A percentile compares a stretch with the other conserved stretches of the same genome.
phyloP scores from a whole-genome alignment of 495 filamentous ascomycete species.

The Trichocladium uniseriatum region DNA sequence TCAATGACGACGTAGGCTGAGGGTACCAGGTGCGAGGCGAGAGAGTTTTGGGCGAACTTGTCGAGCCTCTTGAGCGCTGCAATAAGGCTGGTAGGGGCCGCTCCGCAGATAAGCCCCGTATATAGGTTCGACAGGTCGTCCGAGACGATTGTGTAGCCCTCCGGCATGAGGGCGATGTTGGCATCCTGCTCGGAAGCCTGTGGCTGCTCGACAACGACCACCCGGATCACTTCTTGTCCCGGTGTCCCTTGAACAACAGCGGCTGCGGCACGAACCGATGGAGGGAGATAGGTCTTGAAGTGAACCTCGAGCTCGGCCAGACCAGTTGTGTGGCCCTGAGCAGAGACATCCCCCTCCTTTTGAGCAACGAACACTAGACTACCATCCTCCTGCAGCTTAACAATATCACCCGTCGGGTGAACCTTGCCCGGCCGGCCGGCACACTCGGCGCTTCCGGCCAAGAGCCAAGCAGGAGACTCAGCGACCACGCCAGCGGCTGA shows the following conservation, averaged over 20 bases:
- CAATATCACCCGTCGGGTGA: slow-evolving; percentile 52
- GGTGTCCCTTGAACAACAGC: not conserved
- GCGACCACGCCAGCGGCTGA: slow-evolving; percentile 51
- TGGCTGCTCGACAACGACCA: slow-evolving; percentile 2
- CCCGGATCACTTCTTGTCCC: not conserved
- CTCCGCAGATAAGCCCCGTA: too few relatives aligned
- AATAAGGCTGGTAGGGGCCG: not conserved
- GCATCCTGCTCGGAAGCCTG: not conserved
- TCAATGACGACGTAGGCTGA: slow-evolving; percentile 41
- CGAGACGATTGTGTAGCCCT: not conserved
- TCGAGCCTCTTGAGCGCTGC: slow-evolving; percentile 3
- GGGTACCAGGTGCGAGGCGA: slow-evolving; percentile 44
- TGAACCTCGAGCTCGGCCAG: slow-evolving; percentile 46
- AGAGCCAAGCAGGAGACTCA: slow-evolving; percentile 10
- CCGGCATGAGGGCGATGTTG: not conserved
- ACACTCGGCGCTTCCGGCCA: not conserved
- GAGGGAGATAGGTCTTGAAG: slow-evolving; percentile 17
- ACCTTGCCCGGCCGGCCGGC: slow-evolving; percentile 16
- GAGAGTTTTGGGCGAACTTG: slow-evolving; percentile 12
- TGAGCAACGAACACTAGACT: slow-evolving; percentile 38
- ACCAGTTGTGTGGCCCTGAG: slow-evolving; percentile 24
- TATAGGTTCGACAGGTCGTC: not conserved
- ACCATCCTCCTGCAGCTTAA: slow-evolving; percentile 42
- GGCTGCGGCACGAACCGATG: not conserved
- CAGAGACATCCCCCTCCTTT: slow-evolving; percentile 18